Conservation (phyloP, 495 filamentous ascomycete species). For the Poronia punctata region DNA sequence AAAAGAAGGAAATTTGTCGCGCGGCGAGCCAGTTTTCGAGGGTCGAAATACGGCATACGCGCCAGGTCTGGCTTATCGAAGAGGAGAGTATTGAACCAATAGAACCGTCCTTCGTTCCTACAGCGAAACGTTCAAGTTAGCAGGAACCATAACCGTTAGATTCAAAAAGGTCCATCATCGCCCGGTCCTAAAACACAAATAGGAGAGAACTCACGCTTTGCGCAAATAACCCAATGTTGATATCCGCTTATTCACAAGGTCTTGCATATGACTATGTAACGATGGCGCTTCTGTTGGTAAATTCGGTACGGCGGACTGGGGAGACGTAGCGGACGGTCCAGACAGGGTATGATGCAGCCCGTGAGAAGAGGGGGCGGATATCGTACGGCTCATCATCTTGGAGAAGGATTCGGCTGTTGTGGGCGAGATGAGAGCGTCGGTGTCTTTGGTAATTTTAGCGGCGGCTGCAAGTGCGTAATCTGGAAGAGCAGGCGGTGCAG, state of each 20-base stretch:
- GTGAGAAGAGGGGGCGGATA: conserved; percentile 22
- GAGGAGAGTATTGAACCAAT: conserved; percentile 95
- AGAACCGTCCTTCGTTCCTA: conserved; percentile 87
- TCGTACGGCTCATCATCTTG: conserved; percentile 38
- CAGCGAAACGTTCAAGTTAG: conserved; percentile 15
- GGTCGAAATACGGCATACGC: conserved; percentile 78
- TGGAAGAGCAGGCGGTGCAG: conserved; percentile 33
- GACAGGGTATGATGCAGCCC: conserved; percentile 23
- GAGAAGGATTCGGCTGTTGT: conserved; percentile 30
- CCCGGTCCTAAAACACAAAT: conserved; percentile 1
- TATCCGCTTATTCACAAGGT: conserved; percentile 85
- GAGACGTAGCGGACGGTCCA: conserved; percentile 24
- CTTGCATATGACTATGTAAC: conserved; percentile 77
- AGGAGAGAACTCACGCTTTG: conserved; percentile 61
- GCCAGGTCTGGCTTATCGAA: conserved; percentile 77
- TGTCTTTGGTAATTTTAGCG: conserved; percentile 30
- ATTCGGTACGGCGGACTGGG: conserved; percentile 12
- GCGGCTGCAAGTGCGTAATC: conserved; percentile 33
- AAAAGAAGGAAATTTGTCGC: conserved; percentile 92
- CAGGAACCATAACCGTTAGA: too few relatives aligned
- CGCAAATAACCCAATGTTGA: conserved; percentile 91
- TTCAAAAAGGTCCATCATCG: background rate
- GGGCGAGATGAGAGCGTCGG: conserved; percentile 27
- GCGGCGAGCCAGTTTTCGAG: conserved; percentile 69
- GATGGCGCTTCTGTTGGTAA: conserved; percentile 27